Conservation (phyloP, 257 asterid species). For the Linderniella brevidens region DNA sequence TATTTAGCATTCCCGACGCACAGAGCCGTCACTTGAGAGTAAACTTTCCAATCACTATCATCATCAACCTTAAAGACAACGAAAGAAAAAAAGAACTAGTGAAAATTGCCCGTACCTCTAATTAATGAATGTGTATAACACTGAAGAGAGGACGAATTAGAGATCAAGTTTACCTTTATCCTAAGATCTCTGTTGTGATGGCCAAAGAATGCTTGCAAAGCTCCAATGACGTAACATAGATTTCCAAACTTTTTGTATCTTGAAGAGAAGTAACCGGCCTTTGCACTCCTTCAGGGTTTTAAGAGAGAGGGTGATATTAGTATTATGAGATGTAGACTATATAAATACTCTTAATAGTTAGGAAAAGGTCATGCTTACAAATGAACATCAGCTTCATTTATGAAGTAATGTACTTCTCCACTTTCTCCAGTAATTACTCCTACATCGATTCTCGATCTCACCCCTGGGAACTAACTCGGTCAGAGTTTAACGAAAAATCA, state of each 20-base stretch:
- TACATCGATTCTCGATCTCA: conserved; percentile 36
- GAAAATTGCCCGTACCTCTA: neutral
- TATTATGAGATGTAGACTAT: neutral
- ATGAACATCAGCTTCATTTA: conserved; percentile 62
- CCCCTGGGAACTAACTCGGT: conserved; percentile 23
- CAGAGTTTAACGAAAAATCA: conserved; percentile 10
- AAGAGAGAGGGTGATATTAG: neutral
- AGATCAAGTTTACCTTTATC: conserved; percentile 29
- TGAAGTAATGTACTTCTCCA: conserved; percentile 43
- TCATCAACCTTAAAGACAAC: conserved; percentile 31
- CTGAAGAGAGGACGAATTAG: neutral
- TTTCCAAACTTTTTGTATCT: conserved; percentile 58
- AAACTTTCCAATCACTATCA: conserved; percentile 54
- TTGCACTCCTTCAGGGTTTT: conserved; percentile 41
- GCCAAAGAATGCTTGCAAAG: conserved; percentile 49
- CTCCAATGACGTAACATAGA: conserved; percentile 59
- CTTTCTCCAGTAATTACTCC: conserved; percentile 40
- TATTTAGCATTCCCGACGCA: conserved; percentile 65
- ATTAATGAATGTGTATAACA: neutral
- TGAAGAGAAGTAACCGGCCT: conserved; percentile 65
- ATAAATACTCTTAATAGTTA: neutral
- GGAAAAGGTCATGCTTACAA: conserved; percentile 27
- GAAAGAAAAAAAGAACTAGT: neutral
- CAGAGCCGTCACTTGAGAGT: conserved; percentile 57
- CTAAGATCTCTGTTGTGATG: conserved; percentile 47